phyloP scores from a whole-genome alignment of 192 early-diverging fungal genomes.

The Diversispora epigaea region DNA sequence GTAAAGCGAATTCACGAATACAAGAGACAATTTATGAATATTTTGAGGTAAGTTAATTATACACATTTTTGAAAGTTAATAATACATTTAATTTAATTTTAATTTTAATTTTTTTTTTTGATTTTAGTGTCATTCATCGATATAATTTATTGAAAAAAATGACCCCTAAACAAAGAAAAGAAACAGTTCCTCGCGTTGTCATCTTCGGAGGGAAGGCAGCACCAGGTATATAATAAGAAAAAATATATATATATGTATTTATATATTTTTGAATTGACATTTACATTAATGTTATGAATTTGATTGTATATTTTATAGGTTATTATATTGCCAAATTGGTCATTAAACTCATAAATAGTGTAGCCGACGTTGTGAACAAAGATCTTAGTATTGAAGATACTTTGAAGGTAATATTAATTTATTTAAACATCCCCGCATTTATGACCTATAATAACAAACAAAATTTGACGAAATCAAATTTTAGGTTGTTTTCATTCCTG shows the following conservation, averaged over 20 bases:
- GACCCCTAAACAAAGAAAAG: conserved; percentile 60
- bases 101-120: background rate
- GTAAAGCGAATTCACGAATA: conserved; percentile 99
- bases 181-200: conserved; percentile 80
- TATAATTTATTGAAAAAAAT: conserved; percentile 85
- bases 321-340: conserved; percentile 99
- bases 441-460: background rate
- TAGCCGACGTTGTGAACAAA: conserved; percentile 83
- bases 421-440: background rate
- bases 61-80: background rate
- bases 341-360: conserved; percentile 98
- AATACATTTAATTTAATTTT: background rate
- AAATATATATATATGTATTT: no score
- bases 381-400: conserved; percentile 77
- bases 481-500: conserved; percentile 90
- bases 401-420: conserved; percentile 60
- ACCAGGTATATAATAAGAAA: conserved; percentile 40
- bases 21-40: conserved; percentile 99
- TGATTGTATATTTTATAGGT: conserved; percentile 43
- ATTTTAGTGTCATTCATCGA: conserved; percentile 82
- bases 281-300: background rate
- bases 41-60: conserved; percentile 58
- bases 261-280: background rate
- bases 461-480: background rate
- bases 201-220: conserved; percentile 98